These are phyloP conservation scores for Puccinia polysora DNA, from an alignment of 1,284 basidiomycete genomes.

Conservation along the genomic window DNA sequence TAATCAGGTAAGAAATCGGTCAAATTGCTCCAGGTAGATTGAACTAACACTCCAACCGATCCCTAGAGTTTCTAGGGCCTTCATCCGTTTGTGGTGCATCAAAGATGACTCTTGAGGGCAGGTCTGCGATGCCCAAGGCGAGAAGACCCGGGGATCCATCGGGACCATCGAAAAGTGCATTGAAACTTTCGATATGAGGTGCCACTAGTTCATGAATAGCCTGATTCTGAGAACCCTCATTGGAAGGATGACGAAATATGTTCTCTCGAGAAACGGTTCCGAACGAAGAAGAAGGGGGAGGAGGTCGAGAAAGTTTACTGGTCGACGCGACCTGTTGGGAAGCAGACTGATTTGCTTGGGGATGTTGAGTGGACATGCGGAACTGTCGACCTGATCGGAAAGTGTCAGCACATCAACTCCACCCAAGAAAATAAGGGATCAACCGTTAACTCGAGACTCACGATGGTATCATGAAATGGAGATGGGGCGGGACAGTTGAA, in stretches of 20 bases:
- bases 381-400: no score
- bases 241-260: constrained; percentile 72
- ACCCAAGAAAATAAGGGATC: no score
- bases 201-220: constrained; percentile 88
- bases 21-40: neutral
- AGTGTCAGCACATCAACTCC: no score
- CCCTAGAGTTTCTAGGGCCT: constrained; percentile 49
- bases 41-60: constrained; percentile 53
- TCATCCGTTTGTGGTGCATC: constrained; percentile 62
- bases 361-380: no score
- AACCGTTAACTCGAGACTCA: no score
- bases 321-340: constrained; percentile 45
- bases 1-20: neutral
- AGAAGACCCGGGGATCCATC: constrained; percentile 75
- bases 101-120: constrained; percentile 85
- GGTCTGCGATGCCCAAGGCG: constrained; percentile 72
- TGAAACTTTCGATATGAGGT: constrained; percentile 94
- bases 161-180: constrained; percentile 75
- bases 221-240: constrained; percentile 66
- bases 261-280: constrained; percentile 79
- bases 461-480: no score
- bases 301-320: constrained; percentile 5
- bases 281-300: constrained; percentile 56
- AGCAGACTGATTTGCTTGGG: constrained; percentile 43
- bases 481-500: no score